Evolutionary conservation across 1,284 basidiomycete genomes (phyloP).

Genomic region (Sanghuangporus weigelae): DNA sequence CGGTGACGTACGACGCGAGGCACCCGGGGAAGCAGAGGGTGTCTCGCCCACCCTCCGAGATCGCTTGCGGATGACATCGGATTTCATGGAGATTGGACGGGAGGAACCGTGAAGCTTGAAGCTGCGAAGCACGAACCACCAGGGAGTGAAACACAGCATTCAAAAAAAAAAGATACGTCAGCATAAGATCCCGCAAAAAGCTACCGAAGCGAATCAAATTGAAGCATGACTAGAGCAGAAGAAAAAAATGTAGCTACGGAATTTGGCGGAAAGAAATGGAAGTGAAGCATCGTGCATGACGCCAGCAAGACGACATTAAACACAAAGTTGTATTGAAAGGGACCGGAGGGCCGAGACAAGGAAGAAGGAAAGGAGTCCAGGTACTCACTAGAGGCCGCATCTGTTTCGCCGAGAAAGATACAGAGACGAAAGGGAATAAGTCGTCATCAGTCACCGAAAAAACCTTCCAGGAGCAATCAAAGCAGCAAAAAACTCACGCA

Average conservation of each 20-base stretch:
- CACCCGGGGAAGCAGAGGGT: conserved; percentile 65
- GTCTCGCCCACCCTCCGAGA: conserved; percentile 59
- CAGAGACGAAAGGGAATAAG: not conserved
- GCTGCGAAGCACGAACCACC: conserved; percentile 26
- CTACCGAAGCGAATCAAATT: not conserved
- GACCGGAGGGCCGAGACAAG: conserved; percentile 30
- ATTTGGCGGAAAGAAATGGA: not conserved
- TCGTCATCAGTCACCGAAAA: not conserved
- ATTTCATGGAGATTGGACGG: conserved; percentile 82
- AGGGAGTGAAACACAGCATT: not conserved
- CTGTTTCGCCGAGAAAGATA: conserved; percentile 22
- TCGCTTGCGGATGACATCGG: conserved; percentile 77
- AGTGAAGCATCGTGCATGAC: conserved; percentile 13
- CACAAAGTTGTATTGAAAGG: conserved; percentile 26
- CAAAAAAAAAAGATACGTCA: not conserved
- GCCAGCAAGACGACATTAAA: not conserved
- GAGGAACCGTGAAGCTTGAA: conserved; percentile 79
- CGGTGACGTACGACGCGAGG: conserved; percentile 67
- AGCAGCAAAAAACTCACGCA: conserved; percentile 48
- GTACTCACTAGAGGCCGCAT: conserved; percentile 50
- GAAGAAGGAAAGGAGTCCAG: not conserved
- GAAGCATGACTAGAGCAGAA: not conserved
- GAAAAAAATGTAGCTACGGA: not conserved
- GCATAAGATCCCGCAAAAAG: not conserved
- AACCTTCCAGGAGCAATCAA: not conserved